These are phyloP conservation scores for Eragrostis nindensis DNA, from an alignment of 176 grass and related monocot genomes.

Conservation along the genomic window DNA sequence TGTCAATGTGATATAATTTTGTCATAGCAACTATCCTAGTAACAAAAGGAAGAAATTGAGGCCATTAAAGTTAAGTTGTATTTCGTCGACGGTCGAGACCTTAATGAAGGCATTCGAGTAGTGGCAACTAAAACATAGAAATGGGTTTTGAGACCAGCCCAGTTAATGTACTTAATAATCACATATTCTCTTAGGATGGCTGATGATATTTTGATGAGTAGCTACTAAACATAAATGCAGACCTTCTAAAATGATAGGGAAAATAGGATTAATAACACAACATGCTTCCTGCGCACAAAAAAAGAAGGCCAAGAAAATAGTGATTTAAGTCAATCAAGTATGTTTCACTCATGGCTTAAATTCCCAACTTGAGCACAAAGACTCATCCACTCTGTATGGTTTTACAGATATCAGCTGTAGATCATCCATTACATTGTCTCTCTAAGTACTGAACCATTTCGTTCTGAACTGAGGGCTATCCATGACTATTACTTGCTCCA, in stretches of 20 bases:
- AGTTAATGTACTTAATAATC: not conserved
- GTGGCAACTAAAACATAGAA: slow-evolving; percentile 20
- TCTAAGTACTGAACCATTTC: slow-evolving; percentile 22
- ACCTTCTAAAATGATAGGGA: not conserved
- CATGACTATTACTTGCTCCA: not conserved
- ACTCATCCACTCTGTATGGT: not conserved
- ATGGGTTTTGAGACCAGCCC: not conserved
- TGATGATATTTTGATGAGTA: slow-evolving; percentile 17
- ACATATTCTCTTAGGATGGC: not conserved
- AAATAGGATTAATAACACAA: not conserved
- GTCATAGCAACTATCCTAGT: not conserved
- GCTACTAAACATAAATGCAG: not conserved
- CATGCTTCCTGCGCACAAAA: slow-evolving; percentile 5
- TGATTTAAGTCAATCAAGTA: slow-evolving; percentile 3
- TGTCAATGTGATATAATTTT: slow-evolving; percentile 24
- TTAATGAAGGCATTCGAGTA: not conserved
- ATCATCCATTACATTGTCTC: not conserved
- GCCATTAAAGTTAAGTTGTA: slow-evolving; percentile 15
- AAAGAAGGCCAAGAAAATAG: not conserved
- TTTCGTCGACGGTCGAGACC: not conserved
- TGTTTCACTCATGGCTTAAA: not conserved
- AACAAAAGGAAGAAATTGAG: not conserved
- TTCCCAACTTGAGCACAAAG: not conserved
- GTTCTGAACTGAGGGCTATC: not conserved
- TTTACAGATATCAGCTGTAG: not conserved